Conservation (phyloP, 2,329 filamentous ascomycete species). For the Trichoderma asperellum region DNA sequence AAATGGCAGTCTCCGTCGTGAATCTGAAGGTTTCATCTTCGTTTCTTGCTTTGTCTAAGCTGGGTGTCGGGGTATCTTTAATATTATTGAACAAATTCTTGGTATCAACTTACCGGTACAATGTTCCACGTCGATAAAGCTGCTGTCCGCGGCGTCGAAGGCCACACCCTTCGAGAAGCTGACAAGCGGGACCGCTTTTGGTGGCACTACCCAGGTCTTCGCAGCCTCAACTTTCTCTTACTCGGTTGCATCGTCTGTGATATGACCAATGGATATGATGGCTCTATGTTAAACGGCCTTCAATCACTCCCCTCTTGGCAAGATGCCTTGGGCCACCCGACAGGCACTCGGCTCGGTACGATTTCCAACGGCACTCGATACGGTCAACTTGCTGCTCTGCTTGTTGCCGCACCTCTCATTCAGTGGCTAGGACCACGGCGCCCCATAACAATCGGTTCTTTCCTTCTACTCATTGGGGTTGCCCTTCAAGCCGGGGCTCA, state of each 20-base stretch:
- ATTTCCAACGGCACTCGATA: constrained; percentile 22
- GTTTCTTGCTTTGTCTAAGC: neutral
- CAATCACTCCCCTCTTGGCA: constrained; percentile 50
- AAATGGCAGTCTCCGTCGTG: neutral
- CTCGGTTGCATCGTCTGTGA: constrained; percentile 24
- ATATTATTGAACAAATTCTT: neutral
- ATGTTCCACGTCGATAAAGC: constrained; percentile 19
- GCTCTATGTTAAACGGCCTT: constrained; percentile 55
- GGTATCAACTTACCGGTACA: neutral
- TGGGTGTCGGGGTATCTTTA: neutral
- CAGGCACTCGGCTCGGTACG: constrained; percentile 39
- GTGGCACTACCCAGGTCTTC: constrained; percentile 25
- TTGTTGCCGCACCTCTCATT: constrained; percentile 11
- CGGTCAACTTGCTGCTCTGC: constrained; percentile 20
- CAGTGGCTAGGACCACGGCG: constrained; percentile 22
- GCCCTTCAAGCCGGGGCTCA: constrained; percentile 40
- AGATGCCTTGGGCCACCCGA: constrained; percentile 44
- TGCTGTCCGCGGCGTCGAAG: constrained; percentile 21
- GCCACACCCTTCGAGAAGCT: constrained; percentile 18
- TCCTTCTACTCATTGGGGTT: constrained; percentile 30
- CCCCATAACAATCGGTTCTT: constrained; percentile 2
- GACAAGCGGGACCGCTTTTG: constrained; percentile 25
- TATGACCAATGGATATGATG: constrained; percentile 49
- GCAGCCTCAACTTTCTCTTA: constrained; percentile 18
- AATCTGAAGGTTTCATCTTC: neutral